phyloP scores from a whole-genome alignment of 2,329 filamentous ascomycete species.

The Berkeleyomyces basicola region DNA sequence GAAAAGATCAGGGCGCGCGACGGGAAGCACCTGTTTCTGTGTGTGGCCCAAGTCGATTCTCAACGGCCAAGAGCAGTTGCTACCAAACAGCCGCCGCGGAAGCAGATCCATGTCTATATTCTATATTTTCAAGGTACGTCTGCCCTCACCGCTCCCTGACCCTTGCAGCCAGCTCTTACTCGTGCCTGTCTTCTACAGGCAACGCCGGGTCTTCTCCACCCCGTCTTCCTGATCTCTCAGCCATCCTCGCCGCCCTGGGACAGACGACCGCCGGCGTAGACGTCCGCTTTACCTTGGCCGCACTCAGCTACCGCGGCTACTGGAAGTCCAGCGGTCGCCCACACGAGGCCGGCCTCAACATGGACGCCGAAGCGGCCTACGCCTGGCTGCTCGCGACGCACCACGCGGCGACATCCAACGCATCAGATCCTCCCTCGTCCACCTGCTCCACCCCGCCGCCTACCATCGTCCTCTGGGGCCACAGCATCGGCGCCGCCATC shows the following conservation, averaged over 20 bases:
- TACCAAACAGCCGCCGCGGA: constrained; percentile 9
- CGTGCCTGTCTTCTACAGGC: constrained; percentile 22
- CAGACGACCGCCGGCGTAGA: constrained; percentile 22
- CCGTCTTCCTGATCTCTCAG: constrained; percentile 38
- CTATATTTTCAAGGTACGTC: constrained; percentile 38
- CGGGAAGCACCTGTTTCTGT: constrained; percentile 46
- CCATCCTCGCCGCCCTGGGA: constrained; percentile 30
- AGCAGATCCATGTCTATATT: constrained; percentile 27
- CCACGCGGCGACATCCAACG: constrained; percentile 10
- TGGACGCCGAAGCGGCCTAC: constrained; percentile 49
- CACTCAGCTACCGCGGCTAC: constrained; percentile 52
- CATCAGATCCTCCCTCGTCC: not conserved
- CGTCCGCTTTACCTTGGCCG: constrained; percentile 31
- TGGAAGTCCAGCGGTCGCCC: constrained; percentile 62
- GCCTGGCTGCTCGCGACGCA: constrained; percentile 39
- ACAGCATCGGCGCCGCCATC: constrained; percentile 59
- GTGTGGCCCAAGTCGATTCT: constrained; percentile 29
- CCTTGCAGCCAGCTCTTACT: not conserved
- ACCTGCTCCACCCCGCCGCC: constrained; percentile 16
- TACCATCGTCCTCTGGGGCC: constrained; percentile 52
- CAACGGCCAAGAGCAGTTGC: not conserved
- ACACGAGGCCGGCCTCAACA: constrained; percentile 51
- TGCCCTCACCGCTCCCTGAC: too few relatives aligned
- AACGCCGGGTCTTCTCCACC: constrained; percentile 44
- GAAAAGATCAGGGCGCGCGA: constrained; percentile 43